Conservation (phyloP, 2,329 filamentous ascomycete species). For the Arthrobotrys megalospora region DNA sequence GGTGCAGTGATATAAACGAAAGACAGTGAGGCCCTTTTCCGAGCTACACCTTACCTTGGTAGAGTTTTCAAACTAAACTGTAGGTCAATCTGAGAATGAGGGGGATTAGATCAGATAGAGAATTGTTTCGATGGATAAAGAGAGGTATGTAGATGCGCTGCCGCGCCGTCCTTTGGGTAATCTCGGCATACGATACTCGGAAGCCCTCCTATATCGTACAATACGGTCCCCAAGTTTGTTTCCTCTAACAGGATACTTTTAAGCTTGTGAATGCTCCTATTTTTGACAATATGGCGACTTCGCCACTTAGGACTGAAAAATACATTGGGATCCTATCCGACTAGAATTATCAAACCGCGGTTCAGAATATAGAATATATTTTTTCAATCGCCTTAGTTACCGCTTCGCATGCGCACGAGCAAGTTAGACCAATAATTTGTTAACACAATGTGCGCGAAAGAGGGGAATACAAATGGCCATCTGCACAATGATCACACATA, state of each 20-base stretch:
- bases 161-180: constrained; percentile 18
- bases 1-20: constrained; percentile 42
- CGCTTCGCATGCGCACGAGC: neutral
- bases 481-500: constrained; percentile 23
- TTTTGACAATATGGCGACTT: neutral
- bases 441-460: constrained; percentile 28
- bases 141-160: constrained; percentile 51
- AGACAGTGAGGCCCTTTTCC: constrained; percentile 15
- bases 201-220: neutral
- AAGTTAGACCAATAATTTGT: neutral
- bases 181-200: constrained; percentile 5
- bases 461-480: constrained; percentile 12
- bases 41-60: constrained; percentile 47
- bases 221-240: neutral
- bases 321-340: neutral
- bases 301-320: neutral
- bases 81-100: constrained; percentile 6
- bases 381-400: neutral
- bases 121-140: constrained; percentile 22
- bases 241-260: neutral
- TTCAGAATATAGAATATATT: neutral
- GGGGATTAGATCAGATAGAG: constrained; percentile 27
- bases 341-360: neutral
- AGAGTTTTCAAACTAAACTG: constrained; percentile 21
- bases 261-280: constrained; percentile 22